Conservation (phyloP, 257 asterid genomes). For the Thymus mandschuricus region DNA sequence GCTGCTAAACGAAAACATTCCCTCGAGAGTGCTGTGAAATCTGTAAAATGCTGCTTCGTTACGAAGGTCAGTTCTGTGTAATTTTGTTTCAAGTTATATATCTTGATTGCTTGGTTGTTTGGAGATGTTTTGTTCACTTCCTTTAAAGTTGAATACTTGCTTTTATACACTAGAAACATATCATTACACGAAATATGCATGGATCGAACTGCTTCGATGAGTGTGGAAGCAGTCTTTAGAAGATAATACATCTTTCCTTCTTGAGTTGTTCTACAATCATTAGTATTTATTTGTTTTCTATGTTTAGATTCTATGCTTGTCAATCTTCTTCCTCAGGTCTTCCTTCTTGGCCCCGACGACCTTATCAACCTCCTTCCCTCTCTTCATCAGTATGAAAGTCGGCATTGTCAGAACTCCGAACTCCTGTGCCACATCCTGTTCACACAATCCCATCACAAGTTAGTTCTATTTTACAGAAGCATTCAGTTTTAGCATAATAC, state of each 20-base stretch:
- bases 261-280: not conserved
- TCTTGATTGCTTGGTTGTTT: constrained; percentile 24
- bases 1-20: constrained; percentile 17
- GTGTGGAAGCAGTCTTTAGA: not conserved
- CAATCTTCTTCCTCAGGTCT: constrained; percentile 57
- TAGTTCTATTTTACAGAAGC: not conserved
- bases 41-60: constrained; percentile 28
- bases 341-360: constrained; percentile 61
- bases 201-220: not conserved
- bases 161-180: not conserved
- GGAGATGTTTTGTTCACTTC: constrained; percentile 1
- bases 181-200: not conserved
- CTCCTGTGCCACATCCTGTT: constrained; percentile 69
- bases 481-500: not conserved
- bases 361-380: constrained; percentile 67
- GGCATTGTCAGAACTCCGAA: constrained; percentile 73
- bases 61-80: constrained; percentile 18
- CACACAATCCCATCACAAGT: not conserved
- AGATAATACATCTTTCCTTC: constrained; percentile 1
- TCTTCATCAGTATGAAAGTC: constrained; percentile 63
- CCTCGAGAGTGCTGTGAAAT: constrained; percentile 21
- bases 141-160: too few relatives aligned
- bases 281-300: not conserved
- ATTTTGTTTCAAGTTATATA: constrained; percentile 8
- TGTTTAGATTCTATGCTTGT: constrained; percentile 47